These are phyloP conservation scores for Pisolithus orientalis DNA, from an alignment of 768 basidiomycete species.

Conservation along the genomic window DNA sequence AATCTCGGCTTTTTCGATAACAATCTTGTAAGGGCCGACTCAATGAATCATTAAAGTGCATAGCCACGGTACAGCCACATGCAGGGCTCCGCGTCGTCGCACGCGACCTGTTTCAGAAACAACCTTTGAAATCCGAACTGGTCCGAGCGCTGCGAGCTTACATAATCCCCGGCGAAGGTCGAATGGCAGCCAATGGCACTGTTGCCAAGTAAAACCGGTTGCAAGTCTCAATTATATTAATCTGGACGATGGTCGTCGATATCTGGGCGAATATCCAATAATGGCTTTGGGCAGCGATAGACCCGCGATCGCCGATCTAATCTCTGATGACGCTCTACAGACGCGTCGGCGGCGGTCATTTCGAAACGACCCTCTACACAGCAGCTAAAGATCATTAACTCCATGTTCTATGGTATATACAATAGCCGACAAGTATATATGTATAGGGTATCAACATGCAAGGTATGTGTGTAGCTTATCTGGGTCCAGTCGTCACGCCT, in stretches of 20 bases:
- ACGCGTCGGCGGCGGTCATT: neutral
- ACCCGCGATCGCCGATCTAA: conserved; percentile 17
- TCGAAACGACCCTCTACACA: neutral
- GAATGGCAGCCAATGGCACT: neutral
- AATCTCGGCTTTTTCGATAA: neutral
- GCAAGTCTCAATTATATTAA: neutral
- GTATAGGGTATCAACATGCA: conserved; percentile 1
- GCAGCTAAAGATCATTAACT: neutral
- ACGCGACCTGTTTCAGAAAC: conserved; percentile 10
- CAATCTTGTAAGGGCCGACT: neutral
- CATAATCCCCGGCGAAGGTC: neutral
- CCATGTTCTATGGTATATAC: conserved; percentile 17
- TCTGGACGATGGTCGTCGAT: neutral
- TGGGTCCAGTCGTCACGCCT: conserved; percentile 6
- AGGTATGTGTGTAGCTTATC: neutral
- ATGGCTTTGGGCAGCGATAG: conserved; percentile 3
- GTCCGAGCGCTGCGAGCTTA: conserved; percentile 4
- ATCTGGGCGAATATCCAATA: conserved; percentile 21
- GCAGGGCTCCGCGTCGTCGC: conserved; percentile 9
- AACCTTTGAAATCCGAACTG: conserved; percentile 3
- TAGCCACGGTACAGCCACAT: conserved; percentile 24
- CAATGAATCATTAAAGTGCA: conserved; percentile 26
- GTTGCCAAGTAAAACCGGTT: neutral
- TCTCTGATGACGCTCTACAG: neutral
- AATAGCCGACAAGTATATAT: conserved; percentile 17